Base-by-base conservation (phyloP, 345 rosid genomes). In the Kandelia obovata region DNA sequence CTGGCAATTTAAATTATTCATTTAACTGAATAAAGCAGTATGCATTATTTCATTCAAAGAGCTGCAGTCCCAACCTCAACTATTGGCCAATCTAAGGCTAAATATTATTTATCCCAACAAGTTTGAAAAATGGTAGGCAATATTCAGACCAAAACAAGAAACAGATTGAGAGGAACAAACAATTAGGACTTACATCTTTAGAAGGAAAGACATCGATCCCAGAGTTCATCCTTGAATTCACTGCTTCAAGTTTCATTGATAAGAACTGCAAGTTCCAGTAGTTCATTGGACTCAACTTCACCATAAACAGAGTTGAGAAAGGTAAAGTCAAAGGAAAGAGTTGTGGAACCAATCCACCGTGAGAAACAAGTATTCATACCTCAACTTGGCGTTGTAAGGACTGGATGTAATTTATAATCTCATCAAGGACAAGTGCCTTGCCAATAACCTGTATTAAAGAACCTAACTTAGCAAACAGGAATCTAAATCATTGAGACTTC, bases 221-320 rank as follows among this genome's bases (percentile, higher is more conserved):
- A 52, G 88, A 83, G 75, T 32, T 86, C 85, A 86, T 75, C 85
- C 90, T 84, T 39, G 91, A 65, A 73, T 87, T 90, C 47, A 92
- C 92, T 20, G 96, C 88, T 80, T 90, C 96, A 11, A 92, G 98
- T 82, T 92, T 92, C 96, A 90, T 88, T 13, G 96, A 92, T 68
- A 92, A 78, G 79, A 92, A 92, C 98, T 92, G 86, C 80, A 80
- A 71, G 21, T 52, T 58, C 71, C 77, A 71, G 51, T 21, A 69
- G 72, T 53, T 71, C 23, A 61, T 62, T 60, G 34, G 35, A 21
- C 56, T 59, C 56, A 61, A 65, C 49, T 60, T 35, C 62, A 61
- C 57, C 27, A 27, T 37, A 65, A 51, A 7, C 13, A 26, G 20
- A 21, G 51, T 5, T 35, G 56, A 31, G 32, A 26, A 16, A 49